Evolutionary conservation across 345 rosid species (phyloP).

Genomic region (thale cress (Arabidopsis thaliana)): DNA sequence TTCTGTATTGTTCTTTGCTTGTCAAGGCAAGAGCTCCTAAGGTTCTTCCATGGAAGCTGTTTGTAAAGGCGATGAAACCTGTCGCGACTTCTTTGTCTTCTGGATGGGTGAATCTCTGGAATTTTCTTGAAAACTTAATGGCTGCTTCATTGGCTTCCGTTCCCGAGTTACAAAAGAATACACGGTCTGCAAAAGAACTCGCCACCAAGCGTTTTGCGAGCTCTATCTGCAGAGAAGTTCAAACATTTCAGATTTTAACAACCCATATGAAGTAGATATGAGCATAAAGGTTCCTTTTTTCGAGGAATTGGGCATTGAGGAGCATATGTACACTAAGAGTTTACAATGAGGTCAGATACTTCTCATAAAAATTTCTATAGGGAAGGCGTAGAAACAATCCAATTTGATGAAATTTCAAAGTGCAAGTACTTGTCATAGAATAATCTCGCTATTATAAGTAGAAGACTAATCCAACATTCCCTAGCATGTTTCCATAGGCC

Average conservation of each 20-base stretch:
- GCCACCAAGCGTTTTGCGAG: slow-evolving; percentile 81
- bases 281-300: not conserved
- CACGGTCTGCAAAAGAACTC: slow-evolving; percentile 79
- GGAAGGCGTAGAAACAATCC: not conserved
- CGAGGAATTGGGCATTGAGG: not conserved
- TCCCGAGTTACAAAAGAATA: slow-evolving; percentile 88
- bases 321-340: not conserved
- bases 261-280: not conserved
- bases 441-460: not conserved
- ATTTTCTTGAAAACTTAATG: slow-evolving; percentile 88
- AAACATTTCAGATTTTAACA: not conserved
- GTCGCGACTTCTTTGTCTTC: slow-evolving; percentile 58
- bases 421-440: not conserved
- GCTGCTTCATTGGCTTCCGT: slow-evolving; percentile 98
- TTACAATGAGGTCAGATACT: not conserved
- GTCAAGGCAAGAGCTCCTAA: slow-evolving; percentile 93
- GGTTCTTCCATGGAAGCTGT: slow-evolving; percentile 95
- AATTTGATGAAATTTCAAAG: not conserved
- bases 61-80: slow-evolving; percentile 73
- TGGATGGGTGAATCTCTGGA: slow-evolving; percentile 69
- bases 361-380: not conserved
- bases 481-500: not conserved
- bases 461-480: not conserved
- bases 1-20: slow-evolving; percentile 84
- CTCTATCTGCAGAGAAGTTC: slow-evolving; percentile 58